Evolutionary conservation across 306 rosid species (phyloP).

Genomic region (Elaeagnus macrophylla): DNA sequence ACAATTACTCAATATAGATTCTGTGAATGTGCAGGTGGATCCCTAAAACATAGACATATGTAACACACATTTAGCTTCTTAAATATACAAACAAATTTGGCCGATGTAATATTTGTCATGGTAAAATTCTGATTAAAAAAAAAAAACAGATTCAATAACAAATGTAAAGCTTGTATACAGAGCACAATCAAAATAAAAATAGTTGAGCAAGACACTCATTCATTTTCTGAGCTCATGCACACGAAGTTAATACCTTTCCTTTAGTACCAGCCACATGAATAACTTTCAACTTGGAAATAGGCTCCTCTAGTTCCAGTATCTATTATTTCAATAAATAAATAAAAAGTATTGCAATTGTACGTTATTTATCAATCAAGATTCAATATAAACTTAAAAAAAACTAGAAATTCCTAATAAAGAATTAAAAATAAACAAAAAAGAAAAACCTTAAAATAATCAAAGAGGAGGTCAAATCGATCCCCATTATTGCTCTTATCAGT

Average conservation of each 20-base stretch:
- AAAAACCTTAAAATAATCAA: slow-evolving; percentile 56
- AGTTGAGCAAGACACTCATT: background rate
- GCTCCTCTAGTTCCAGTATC: slow-evolving; percentile 87
- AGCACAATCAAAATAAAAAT: too few species aligned
- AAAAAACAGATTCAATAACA: background rate
- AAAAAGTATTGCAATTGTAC: background rate
- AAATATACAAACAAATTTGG: slow-evolving; percentile 5
- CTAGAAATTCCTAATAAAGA: background rate
- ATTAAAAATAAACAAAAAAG: background rate
- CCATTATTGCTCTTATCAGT: slow-evolving; percentile 65
- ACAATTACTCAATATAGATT: slow-evolving; percentile 72
- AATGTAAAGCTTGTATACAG: too few species aligned
- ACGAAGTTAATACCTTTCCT: slow-evolving; percentile 60
- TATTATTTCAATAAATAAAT: slow-evolving; percentile 10
- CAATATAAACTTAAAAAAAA: background rate
- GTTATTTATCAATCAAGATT: background rate
- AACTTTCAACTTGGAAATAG: slow-evolving; percentile 67
- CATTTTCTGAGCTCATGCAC: background rate
- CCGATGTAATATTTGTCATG: background rate
- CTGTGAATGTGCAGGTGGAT: slow-evolving; percentile 90
- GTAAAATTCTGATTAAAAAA: too few species aligned
- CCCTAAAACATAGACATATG: slow-evolving; percentile 32
- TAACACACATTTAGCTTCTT: slow-evolving; percentile 16
- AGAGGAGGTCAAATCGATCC: slow-evolving; percentile 57
- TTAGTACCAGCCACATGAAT: slow-evolving; percentile 97